phyloP scores from a whole-genome alignment of 2,329 filamentous ascomycete genomes.

The Pseudofabraea citricarpa region DNA sequence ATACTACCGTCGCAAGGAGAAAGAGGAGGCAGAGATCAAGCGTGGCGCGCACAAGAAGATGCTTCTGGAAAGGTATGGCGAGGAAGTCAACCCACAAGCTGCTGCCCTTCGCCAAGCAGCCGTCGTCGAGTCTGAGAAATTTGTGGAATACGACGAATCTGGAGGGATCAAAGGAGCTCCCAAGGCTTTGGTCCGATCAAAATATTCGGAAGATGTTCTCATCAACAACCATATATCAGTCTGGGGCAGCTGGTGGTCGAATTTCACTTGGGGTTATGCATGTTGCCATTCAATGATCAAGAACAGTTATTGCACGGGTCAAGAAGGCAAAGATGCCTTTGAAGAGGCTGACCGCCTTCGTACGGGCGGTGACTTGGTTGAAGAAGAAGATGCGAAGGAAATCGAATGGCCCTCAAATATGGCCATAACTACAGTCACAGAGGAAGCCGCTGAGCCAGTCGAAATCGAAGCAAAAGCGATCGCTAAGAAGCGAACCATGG shows the following conservation, averaged over 20 bases:
- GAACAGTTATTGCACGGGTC: conserved; percentile 96
- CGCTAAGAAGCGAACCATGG: conserved; percentile 67
- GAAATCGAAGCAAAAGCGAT: conserved; percentile 18
- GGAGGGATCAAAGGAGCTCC: conserved; percentile 86
- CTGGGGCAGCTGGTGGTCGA: conserved; percentile 97
- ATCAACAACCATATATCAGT: conserved; percentile 89
- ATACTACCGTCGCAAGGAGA: conserved; percentile 74
- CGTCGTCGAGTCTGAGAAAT: conserved; percentile 77
- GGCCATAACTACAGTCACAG: too few relatives aligned
- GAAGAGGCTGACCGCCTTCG: conserved; percentile 66
- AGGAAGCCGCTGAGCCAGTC: conserved; percentile 27
- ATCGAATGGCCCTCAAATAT: conserved; percentile 19
- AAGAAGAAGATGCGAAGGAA: conserved; percentile 23
- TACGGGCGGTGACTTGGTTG: conserved; percentile 34
- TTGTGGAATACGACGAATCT: conserved; percentile 90
- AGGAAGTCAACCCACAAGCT: conserved; percentile 53
- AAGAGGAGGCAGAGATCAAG: conserved; percentile 66
- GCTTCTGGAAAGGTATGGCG: conserved; percentile 79
- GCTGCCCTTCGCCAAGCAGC: conserved; percentile 61
- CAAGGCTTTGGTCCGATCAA: conserved; percentile 73
- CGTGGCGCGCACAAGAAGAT: conserved; percentile 63
- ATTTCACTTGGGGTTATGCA: conserved; percentile 92
- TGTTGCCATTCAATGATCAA: conserved; percentile 93
- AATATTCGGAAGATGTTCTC: conserved; percentile 84
- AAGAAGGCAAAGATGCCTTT: conserved; percentile 77